Base-by-base conservation (phyloP, 139 green algal species). In the Zygnema cylindricum region DNA sequence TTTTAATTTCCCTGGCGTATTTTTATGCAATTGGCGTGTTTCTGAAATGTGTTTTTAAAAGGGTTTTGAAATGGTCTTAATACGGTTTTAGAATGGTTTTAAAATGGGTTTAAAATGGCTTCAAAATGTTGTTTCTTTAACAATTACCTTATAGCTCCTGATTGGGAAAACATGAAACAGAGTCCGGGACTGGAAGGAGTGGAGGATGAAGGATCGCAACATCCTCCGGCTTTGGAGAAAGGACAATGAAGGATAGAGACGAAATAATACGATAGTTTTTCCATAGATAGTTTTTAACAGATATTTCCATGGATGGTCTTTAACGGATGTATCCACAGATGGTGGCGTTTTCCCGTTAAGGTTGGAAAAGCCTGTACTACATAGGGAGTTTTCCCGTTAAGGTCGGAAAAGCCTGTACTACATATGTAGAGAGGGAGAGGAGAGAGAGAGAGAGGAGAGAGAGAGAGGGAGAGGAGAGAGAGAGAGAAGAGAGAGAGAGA, bases 251-350 rank as follows among this genome's bases (percentile, higher is more conserved):
- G 49, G 49, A 16, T 7, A 63, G 49, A 16, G 49, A 16, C 7
- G 49, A 63, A 1, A 88, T 35, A 88, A 25, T 86, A 41, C 84
- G 33, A n/a, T 32, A 89, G 41, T 71, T 63, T 63, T 63, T 63
- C 16, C 7, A 16, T 25, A 25, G 7, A 63, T 63, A 63, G 7
- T 63, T 7, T 63, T 63, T 63, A 7, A 63, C 16, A 16, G 7
- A 63, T 63, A 63, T 63, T 25, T 63, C 7, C 16, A 63, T 63
- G 7, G 49, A 25, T 63, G 7, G 16, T 16, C 7, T 63, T 63
- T 7, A 25, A 16, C 16, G 7, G 7, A 63, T 63, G 16, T 63
- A 63, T 63, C 7, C 49, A 63, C 16, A 25, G 49, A 63, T 7
- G 7, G 16, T 63, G 49, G 49, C 16, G 7, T 63, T 63, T 63